phyloP scores from a whole-genome alignment of 495 filamentous ascomycete genomes.

The Annulohypoxylon stygium region DNA sequence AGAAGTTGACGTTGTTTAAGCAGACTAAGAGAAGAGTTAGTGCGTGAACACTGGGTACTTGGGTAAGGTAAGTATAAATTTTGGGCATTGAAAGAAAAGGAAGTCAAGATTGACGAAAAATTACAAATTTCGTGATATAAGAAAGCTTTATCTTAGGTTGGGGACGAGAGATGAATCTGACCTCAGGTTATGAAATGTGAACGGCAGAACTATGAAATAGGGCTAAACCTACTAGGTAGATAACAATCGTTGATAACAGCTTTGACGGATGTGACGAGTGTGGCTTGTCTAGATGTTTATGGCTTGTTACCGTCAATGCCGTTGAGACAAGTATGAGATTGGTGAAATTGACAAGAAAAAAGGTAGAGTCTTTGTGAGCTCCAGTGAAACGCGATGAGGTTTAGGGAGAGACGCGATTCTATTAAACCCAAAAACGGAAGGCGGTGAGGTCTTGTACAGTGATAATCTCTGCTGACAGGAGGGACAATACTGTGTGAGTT shows the following conservation, averaged over 20 bases:
- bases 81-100: neutral
- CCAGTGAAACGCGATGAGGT: constrained; percentile 32
- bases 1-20: neutral
- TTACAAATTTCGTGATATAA: neutral
- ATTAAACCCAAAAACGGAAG: constrained; percentile 44
- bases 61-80: neutral
- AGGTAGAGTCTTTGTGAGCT: neutral
- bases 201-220: neutral
- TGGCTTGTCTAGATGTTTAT: neutral
- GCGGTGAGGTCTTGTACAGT: constrained; percentile 20
- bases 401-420: constrained; percentile 48
- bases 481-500: neutral
- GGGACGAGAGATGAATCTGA: constrained; percentile 9
- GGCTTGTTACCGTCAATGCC: neutral
- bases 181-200: neutral
- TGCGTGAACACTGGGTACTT: neutral
- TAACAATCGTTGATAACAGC: neutral
- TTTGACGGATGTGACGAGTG: neutral
- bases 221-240: neutral
- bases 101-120: neutral
- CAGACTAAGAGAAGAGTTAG: constrained; percentile 10
- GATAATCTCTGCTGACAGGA: neutral
- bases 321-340: neutral
- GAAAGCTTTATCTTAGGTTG: neutral
- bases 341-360: neutral